phyloP scores from a whole-genome alignment of 2,329 filamentous ascomycete genomes.

The Fusarium domesticum region DNA sequence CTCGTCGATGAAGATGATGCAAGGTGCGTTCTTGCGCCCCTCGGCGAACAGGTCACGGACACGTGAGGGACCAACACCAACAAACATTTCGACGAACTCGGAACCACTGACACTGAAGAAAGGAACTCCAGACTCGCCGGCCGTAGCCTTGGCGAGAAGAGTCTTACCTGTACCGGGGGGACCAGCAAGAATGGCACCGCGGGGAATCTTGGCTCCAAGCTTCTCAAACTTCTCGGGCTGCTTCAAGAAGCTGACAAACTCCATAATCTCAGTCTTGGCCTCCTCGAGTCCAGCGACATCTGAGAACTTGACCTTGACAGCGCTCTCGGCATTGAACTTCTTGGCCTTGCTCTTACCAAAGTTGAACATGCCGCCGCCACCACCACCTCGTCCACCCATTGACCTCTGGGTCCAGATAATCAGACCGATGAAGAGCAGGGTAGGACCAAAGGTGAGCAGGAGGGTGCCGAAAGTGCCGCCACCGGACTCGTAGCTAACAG shows the following conservation, averaged over 20 bases:
- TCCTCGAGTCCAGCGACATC: conserved; percentile 98
- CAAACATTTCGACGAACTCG: conserved; percentile 99
- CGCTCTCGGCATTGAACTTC: conserved; percentile 95
- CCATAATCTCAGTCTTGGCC: conserved; percentile 97
- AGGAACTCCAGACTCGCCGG: conserved; percentile 92
- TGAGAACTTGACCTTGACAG: conserved; percentile 93
- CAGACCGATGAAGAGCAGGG: conserved; percentile 78
- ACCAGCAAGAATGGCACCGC: conserved; percentile 94
- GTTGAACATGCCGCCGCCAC: conserved; percentile 79
- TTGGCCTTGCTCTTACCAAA: conserved; percentile 96
- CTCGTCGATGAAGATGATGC: conserved; percentile 99
- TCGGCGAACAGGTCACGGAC: conserved; percentile 93
- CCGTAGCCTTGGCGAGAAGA: conserved; percentile 91
- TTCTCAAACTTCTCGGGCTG: conserved; percentile 89
- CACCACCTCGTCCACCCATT: conserved; percentile 64
- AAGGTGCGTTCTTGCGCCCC: conserved; percentile 92
- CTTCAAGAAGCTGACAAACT: conserved; percentile 96
- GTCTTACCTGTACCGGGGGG: conserved; percentile 99
- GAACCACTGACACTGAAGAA: conserved; percentile 99
- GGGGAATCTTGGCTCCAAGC: conserved; percentile 94
- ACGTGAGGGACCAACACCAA: conserved; percentile 93
- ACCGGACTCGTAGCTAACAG: conserved; percentile 81
- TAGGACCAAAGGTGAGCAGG: conserved; percentile 77
- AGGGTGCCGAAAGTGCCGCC: conserved; percentile 72
- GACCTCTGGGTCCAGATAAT: conserved; percentile 77